Percentiles rank a stretch among this genome's conserved stretches.
Conservation (phyloP, 768 basidiomycete species). For the Lentinula boryana region DNA sequence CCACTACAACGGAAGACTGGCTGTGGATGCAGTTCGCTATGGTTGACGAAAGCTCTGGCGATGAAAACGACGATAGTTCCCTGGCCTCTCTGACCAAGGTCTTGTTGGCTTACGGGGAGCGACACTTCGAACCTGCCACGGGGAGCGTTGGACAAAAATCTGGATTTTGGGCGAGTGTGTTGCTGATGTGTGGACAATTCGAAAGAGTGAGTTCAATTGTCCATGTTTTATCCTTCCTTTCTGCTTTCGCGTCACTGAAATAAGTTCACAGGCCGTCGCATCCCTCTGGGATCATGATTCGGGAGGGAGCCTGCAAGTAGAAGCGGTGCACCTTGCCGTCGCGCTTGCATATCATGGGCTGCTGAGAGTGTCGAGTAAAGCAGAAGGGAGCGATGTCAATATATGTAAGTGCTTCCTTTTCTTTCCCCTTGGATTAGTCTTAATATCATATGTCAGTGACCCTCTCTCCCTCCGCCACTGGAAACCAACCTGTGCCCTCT, state of each 20-base stretch:
- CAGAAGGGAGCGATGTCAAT: conserved; percentile 80
- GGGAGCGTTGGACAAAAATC: conserved; percentile 52
- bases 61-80: conserved; percentile 73
- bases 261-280: conserved; percentile 67
- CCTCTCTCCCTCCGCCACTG: conserved; percentile 53
- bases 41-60: conserved; percentile 40
- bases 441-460: conserved; percentile 41
- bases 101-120: conserved; percentile 70
- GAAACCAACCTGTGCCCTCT: conserved; percentile 34
- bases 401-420: conserved; percentile 48
- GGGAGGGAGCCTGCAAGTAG: conserved; percentile 46
- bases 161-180: conserved; percentile 75
- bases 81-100: conserved; percentile 71
- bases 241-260: neutral
- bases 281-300: conserved; percentile 86
- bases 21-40: conserved; percentile 94
- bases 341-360: conserved; percentile 92
- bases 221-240: neutral
- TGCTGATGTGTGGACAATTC: conserved; percentile 91
- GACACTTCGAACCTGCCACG: conserved; percentile 70
- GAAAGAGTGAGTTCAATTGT: conserved; percentile 58
- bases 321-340: conserved; percentile 91
- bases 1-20: conserved; percentile 95
- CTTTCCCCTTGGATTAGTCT: neutral
- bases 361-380: conserved; percentile 72